These are phyloP conservation scores for Ophiostoma himal-ulmi DNA, from an alignment of 2,329 filamentous ascomycete genomes.

Conservation along the genomic window DNA sequence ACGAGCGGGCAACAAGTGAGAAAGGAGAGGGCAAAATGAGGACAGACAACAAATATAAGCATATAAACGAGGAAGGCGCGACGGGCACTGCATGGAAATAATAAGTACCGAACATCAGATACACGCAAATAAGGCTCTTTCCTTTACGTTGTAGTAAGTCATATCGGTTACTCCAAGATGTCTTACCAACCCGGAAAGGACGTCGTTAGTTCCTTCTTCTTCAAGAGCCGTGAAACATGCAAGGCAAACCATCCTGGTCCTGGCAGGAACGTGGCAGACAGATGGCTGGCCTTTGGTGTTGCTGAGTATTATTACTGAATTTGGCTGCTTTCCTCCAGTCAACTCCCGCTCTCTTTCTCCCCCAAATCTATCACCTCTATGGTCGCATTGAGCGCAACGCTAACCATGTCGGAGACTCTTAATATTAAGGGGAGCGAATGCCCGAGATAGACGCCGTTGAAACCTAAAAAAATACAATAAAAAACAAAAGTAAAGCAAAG, in stretches of 20 bases:
- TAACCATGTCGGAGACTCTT: constrained; percentile 16
- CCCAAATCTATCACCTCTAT: background rate
- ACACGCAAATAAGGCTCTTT: background rate
- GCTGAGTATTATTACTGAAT: background rate
- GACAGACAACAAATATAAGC: background rate
- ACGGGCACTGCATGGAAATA: background rate
- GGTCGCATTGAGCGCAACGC: constrained; percentile 16
- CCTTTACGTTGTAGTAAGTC: background rate
- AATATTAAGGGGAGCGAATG: constrained; percentile 9
- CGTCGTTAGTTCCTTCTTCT: background rate
- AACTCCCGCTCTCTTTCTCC: background rate
- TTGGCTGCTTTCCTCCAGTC: background rate
- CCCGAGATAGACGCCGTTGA: constrained; percentile 15
- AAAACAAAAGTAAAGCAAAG: background rate
- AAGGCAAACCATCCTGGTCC: background rate
- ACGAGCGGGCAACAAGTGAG: background rate
- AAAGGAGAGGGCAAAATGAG: background rate
- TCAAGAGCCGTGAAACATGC: constrained; percentile 10
- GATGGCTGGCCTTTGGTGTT: background rate
- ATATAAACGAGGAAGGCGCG: background rate
- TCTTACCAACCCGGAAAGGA: background rate
- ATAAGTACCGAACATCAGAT: background rate
- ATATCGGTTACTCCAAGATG: background rate
- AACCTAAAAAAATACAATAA: background rate
- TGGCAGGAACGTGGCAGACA: background rate